phyloP scores from a whole-genome alignment of 176 grass and related monocot genomes.

The Oryza rufipogon region DNA sequence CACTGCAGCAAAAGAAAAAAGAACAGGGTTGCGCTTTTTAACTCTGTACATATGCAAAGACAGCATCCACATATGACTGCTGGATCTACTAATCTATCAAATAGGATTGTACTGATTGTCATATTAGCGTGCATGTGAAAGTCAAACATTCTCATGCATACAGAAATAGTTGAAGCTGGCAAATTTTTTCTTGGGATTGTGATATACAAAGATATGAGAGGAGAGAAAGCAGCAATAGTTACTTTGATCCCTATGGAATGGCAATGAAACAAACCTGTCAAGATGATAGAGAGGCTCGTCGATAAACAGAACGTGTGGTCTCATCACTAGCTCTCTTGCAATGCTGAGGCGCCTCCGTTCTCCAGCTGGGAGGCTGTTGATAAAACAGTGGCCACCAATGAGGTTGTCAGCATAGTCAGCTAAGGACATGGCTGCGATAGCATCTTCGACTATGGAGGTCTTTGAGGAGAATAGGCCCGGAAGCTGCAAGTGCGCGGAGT shows the following conservation, averaged over 20 bases:
- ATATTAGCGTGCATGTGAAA: neutral
- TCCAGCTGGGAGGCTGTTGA: constrained; percentile 59
- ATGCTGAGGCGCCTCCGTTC: constrained; percentile 92
- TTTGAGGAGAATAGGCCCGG: constrained; percentile 72
- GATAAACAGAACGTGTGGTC: constrained; percentile 85
- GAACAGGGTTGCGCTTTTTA: neutral
- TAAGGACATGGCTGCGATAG: constrained; percentile 79
- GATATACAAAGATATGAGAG: neutral
- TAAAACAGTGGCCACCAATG: constrained; percentile 80
- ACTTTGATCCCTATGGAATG: neutral
- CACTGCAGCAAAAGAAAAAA: constrained; percentile 55
- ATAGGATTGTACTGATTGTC: neutral
- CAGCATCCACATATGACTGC: neutral
- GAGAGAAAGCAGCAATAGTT: neutral
- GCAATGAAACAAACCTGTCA: constrained; percentile 66
- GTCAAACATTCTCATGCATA: neutral
- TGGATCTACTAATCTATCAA: neutral
- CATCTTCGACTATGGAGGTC: constrained; percentile 73
- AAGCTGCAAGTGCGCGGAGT: constrained; percentile 76
- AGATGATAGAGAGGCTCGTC: constrained; percentile 92
- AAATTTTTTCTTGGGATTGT: neutral
- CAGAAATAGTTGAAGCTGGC: neutral
- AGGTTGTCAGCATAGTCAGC: constrained; percentile 82
- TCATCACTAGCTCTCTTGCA: constrained; percentile 90
- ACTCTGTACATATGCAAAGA: neutral